phyloP scores from a whole-genome alignment of 2,329 filamentous ascomycete genomes.

The Colletotrichum graminicola region DNA sequence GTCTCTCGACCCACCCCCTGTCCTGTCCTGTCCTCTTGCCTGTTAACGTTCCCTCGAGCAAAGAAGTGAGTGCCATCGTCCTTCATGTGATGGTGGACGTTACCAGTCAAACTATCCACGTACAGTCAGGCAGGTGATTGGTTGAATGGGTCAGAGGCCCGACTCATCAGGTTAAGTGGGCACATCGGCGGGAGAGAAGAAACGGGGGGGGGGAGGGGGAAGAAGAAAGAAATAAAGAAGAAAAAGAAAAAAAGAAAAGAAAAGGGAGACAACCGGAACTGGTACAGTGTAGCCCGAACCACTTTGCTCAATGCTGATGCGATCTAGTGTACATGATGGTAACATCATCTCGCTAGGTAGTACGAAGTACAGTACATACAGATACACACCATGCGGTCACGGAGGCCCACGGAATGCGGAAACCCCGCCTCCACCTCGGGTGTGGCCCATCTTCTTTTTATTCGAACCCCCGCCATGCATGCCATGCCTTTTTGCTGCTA shows the following conservation, averaged over 20 bases:
- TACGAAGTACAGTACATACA: too few species aligned
- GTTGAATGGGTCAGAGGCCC: background rate
- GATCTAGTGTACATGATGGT: background rate
- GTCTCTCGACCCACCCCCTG: background rate
- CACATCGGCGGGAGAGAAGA: background rate
- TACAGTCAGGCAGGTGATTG: background rate
- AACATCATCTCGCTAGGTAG: too few species aligned
- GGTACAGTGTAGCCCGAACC: background rate
- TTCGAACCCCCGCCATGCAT: too few species aligned
- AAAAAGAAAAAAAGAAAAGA: too few species aligned
- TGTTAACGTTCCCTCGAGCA: background rate
- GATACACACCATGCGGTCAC: conserved; percentile 8
- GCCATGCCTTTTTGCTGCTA: background rate
- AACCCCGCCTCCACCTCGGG: conserved; percentile 8
- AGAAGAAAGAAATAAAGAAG: too few species aligned
- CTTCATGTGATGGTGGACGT: background rate
- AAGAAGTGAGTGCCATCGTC: background rate
- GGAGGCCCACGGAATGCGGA: conserved; percentile 35
- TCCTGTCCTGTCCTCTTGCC: background rate
- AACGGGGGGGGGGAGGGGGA: too few species aligned
- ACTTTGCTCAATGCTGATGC: background rate
- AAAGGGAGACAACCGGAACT: background rate
- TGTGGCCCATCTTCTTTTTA: background rate
- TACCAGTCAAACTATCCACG: background rate
- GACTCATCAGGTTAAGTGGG: background rate